Base-by-base conservation (phyloP, 129 eudicot species). In the Flaveria linearis region DNA sequence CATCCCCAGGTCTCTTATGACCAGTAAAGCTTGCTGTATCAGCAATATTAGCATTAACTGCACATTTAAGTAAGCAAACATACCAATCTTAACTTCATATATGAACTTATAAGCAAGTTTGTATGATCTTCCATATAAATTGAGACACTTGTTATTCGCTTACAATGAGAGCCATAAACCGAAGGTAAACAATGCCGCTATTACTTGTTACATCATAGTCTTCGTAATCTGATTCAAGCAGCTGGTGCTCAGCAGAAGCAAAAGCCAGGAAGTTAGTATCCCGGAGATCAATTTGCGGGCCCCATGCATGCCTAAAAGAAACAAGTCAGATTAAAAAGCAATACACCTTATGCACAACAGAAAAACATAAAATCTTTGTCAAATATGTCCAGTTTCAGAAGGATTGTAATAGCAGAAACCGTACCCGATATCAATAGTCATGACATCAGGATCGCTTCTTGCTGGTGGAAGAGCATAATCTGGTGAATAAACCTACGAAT, bases 31-130 rank as follows among this genome's bases (percentile, higher is more conserved):
- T 84, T 91, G 97, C 22, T 85, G 89, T 42, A 91, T 61, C 55
- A 91, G 82, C 84, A 88, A 85, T 63, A 91, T 71, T 15, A 87
- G 56, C 97, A 88, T 88, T 84, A 91, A 82, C 97, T 91, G 89
- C 81, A 74, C 56, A 26, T 74, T 62, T 69, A 60, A 57, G 68
- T 28, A 79, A 57, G 63, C 63, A 36, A 36, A 36, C 0, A 36
- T 36, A 36, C 41, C 41, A 36, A 36, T 36, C 41, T 36, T 36
- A 36, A 36, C 5, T 36, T 36, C 4, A 36, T 0, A 36, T 36
- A 36, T 5, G 41, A 5, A 36, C 41, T 36, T 5, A 67, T 47
- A 50, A 15, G 58, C 61, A 9, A 14, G 22, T 23, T 25, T 60
- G 51, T 18, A 71, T 7, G 52, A 60, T n/a, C 49, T 47, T 64